These are phyloP conservation scores for Exophiala aquamarina DNA, from an alignment of 2,329 filamentous ascomycete genomes.

Conservation along the genomic window DNA sequence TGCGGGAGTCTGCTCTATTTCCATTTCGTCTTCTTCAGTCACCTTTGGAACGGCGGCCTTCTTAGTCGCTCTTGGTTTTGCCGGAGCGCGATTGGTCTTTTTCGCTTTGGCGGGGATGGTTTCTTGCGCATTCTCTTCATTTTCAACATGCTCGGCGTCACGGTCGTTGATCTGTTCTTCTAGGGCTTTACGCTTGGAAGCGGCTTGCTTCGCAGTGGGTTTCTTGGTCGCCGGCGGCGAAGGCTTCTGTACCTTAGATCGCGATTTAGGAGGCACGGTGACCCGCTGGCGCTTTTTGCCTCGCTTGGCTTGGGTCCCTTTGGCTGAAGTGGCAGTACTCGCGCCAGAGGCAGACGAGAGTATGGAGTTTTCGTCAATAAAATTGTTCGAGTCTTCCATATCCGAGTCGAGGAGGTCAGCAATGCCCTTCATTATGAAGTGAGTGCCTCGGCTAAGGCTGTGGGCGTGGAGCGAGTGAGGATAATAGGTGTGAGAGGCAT, in stretches of 20 bases:
- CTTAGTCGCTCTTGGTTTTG: constrained; percentile 26
- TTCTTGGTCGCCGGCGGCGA: constrained; percentile 46
- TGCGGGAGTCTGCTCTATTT: constrained; percentile 16
- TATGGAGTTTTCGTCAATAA: constrained; percentile 33
- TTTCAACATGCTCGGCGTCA: constrained; percentile 36
- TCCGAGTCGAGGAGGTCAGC: constrained; percentile 51
- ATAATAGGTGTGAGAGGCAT: too few species aligned
- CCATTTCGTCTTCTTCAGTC: constrained; percentile 19
- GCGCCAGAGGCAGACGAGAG: constrained; percentile 26
- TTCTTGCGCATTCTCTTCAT: constrained; percentile 30
- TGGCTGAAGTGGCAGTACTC: constrained; percentile 22
- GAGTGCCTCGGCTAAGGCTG: too few species aligned
- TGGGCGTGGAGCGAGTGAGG: too few species aligned
- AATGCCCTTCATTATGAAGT: constrained; percentile 34
- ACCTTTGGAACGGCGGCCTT: constrained; percentile 33
- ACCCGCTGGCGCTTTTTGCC: constrained; percentile 25
- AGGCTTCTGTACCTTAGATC: constrained; percentile 38
- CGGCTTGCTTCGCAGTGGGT: constrained; percentile 38
- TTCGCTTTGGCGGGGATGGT: constrained; percentile 13
- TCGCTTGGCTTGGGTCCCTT: constrained; percentile 21
- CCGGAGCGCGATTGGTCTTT: not conserved
- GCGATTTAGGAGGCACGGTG: constrained; percentile 36
- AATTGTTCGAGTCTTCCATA: constrained; percentile 39
- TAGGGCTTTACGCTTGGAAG: constrained; percentile 33
- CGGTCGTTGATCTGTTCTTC: constrained; percentile 44